Base-by-base conservation (phyloP, 208 protist species). In the Leishmania major region DNA sequence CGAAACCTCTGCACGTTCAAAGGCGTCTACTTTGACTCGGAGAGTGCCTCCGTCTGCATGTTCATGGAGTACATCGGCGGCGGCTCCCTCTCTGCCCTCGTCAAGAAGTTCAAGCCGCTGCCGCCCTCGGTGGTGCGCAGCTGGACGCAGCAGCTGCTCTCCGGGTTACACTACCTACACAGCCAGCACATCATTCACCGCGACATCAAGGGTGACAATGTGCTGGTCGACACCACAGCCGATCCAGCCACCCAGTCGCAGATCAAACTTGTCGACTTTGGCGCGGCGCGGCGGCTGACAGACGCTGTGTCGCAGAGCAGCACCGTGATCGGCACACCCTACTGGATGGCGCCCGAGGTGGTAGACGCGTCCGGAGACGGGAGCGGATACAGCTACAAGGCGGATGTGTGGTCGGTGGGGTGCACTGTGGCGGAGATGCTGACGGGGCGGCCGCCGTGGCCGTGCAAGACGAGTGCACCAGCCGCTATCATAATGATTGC, bases 51-150 rank as follows among this genome's bases (percentile, higher is more conserved):
- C 57, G 92, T 98, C 37, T 96, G 94, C 81, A 97, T 98, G 89
- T 97, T 98, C 67, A 97, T 98, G 94, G 93, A 98, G 86, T 98
- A 98, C 94, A 91, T 98, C 72, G 91, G 96, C 47, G 96, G 97
- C 35, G 96, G 96, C 69, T 95, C 94, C 0, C 84, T 98, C 55
- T 90, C 93, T 40, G 84, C 89, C 22, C 71, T 98, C 2, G 89
- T 98, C 47, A 96, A 97, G 86, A 91, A 92, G 25, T 97, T 98
- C 74, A 96, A 94, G 80, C 94, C 94, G 49, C 85, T 98, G 43
- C 92, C 93, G 17, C 80, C 87, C 11, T 78, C 84, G 70, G 94
- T 98, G 47, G 91, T 99, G 64, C 92, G 93, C n/a, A 88, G 87
- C 80, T 98, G 94, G 93, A 97, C 95, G 72, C 84, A 86, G 83